Percentiles rank a stretch among this genome's conserved stretches.
Evolutionary conservation across 768 basidiomycete species (phyloP).

Genomic region (Termitomyces sp.): DNA sequence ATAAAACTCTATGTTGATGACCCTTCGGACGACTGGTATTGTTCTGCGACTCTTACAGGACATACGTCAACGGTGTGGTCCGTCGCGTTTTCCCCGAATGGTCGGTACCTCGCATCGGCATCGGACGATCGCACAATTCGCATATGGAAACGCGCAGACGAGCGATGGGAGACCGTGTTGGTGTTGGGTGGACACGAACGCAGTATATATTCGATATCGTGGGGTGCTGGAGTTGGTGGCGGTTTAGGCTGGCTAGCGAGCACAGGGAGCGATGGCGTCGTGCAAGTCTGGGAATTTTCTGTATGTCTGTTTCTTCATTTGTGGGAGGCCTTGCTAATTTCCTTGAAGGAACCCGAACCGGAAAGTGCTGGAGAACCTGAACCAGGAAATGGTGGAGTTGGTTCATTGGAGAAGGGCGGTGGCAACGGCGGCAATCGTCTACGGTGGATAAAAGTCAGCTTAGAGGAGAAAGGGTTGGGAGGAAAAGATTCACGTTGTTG

Average conservation of each 20-base stretch:
- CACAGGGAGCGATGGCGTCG: conserved; percentile 77
- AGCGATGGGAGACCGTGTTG: conserved; percentile 58
- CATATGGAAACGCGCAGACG: conserved; percentile 70
- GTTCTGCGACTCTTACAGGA: conserved; percentile 73
- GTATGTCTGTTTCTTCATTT: conserved; percentile 28
- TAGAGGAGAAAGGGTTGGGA: not conserved
- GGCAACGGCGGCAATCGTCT: conserved; percentile 95
- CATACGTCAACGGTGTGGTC: conserved; percentile 92
- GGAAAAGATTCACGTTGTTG: conserved; percentile 68
- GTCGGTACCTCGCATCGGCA: conserved; percentile 77
- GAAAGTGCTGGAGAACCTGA: conserved; percentile 12
- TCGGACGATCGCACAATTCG: conserved; percentile 83
- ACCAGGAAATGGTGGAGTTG: conserved; percentile 6
- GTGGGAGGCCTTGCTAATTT: not conserved
- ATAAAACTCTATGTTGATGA: conserved; percentile 93
- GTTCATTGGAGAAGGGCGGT: conserved; percentile 89
- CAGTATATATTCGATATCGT: conserved; percentile 76
- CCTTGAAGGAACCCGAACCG: conserved; percentile 18
- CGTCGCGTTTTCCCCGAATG: conserved; percentile 72
- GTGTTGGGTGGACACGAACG: conserved; percentile 63
- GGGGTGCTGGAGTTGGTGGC: conserved; percentile 43
- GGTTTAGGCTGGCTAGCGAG: conserved; percentile 80
- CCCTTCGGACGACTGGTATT: conserved; percentile 91
- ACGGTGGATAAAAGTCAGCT: not conserved
- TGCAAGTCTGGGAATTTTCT: conserved; percentile 76